Evolutionary conservation across 202 grass and related monocot species (phyloP).

Genomic region (Zoysia matrella): DNA sequence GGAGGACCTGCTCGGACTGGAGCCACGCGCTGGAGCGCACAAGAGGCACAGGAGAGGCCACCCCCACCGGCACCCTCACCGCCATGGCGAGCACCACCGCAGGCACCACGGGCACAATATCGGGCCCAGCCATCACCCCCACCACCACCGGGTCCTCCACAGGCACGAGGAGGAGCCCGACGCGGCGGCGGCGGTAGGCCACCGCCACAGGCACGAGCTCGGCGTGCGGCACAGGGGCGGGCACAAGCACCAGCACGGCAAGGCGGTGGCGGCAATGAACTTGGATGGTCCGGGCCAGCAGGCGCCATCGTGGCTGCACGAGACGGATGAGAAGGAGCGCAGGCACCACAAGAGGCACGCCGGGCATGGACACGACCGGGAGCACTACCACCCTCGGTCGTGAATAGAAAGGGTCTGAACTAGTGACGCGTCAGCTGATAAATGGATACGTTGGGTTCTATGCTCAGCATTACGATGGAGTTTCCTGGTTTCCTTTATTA

Average conservation of each 20-base stretch:
- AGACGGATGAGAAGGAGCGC: not conserved
- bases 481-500: too few relatives aligned
- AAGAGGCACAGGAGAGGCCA: constrained; percentile 35
- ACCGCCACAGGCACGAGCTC: constrained; percentile 39
- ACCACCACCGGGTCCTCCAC: constrained; percentile 50
- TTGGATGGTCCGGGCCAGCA: constrained; percentile 14
- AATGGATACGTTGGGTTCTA: too few relatives aligned
- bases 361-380: not conserved
- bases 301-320: not conserved
- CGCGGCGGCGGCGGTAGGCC: constrained; percentile 1
- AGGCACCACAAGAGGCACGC: not conserved
- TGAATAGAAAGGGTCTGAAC: not conserved
- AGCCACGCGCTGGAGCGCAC: constrained; percentile 9
- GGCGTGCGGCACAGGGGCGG: constrained; percentile 34
- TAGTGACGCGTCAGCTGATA: too few relatives aligned
- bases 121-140: constrained; percentile 13
- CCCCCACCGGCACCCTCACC: constrained; percentile 1
- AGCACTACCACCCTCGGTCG: not conserved
- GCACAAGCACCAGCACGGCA: constrained; percentile 55
- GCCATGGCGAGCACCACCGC: too few relatives aligned
- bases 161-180: constrained; percentile 8
- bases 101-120: constrained; percentile 41
- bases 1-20: constrained; percentile 38
- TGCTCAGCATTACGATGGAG: too few relatives aligned
- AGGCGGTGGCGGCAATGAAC: constrained; percentile 5